Conservation (phyloP, 805 yeast genomes). For the Lachancea dasiensis region DNA sequence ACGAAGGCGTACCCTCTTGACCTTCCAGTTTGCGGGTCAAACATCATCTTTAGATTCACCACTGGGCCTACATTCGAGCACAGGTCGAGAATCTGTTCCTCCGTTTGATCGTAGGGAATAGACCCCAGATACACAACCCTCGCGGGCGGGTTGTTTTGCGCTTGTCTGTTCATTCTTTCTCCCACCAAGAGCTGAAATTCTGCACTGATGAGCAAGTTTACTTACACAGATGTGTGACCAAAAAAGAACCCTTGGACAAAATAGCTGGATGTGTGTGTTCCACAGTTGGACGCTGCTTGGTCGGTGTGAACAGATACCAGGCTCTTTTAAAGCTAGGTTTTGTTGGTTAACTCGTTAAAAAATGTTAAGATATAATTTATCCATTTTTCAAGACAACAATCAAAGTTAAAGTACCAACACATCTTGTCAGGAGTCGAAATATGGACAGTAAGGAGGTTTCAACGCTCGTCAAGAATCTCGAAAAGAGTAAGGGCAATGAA, state of each 20-base stretch:
- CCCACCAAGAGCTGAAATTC: too few species aligned
- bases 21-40: constrained; percentile 83
- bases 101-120: constrained; percentile 90
- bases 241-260: too few species aligned
- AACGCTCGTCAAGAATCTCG: constrained; percentile 63
- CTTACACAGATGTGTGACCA: too few species aligned
- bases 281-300: too few species aligned
- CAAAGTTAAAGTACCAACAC: not conserved
- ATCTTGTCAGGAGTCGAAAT: constrained; percentile 3
- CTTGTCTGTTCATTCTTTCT: constrained; percentile 13
- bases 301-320: too few species aligned
- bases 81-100: constrained; percentile 83
- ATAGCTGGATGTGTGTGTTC: too few species aligned
- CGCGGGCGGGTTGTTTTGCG: constrained; percentile 28
- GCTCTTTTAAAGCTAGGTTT: too few species aligned
- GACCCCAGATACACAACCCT: constrained; percentile 70
- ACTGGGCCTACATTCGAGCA: constrained; percentile 90
- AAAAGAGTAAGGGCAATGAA: constrained; percentile 56
- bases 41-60: constrained; percentile 61
- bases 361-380: too few species aligned
- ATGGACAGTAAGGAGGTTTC: constrained; percentile 75
- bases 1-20: constrained; percentile 89
- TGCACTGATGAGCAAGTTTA: too few species aligned
- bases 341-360: too few species aligned
- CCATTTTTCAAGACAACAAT: too few species aligned